phyloP scores from a whole-genome alignment of 148 eudicot genomes.

The Camellia granthamiana region DNA sequence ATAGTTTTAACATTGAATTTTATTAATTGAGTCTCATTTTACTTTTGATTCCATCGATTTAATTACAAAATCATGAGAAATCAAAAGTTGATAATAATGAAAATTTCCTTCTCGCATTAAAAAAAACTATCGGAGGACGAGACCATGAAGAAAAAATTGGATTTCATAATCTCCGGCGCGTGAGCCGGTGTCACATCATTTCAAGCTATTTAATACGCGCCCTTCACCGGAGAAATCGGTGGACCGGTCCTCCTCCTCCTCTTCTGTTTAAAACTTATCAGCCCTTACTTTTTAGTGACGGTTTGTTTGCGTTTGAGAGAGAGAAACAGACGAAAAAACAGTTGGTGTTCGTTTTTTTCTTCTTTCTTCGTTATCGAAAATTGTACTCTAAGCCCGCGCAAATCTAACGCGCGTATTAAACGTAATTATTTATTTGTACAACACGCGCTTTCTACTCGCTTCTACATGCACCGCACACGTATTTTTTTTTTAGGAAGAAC shows the following conservation, averaged over 20 bases:
- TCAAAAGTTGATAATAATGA: background rate
- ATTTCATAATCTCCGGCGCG: background rate
- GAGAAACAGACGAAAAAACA: conserved; percentile 12
- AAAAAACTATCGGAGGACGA: background rate
- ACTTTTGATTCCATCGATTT: background rate
- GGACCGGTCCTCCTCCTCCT: conserved; percentile 18
- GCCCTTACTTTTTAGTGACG: background rate
- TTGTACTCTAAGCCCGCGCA: background rate
- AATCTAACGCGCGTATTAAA: background rate
- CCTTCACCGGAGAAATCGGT: background rate
- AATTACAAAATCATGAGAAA: background rate
- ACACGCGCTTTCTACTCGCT: no score
- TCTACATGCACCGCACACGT: no score
- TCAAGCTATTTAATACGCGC: background rate
- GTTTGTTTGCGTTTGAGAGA: background rate
- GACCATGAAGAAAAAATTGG: background rate
- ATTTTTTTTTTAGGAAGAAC: no score
- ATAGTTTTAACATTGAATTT: background rate
- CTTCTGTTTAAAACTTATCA: background rate
- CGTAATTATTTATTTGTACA: no score
- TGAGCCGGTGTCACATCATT: conserved; percentile 21
- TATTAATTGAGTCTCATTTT: background rate
- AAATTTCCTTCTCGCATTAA: background rate
- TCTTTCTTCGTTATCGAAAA: background rate
- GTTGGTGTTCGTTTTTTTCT: conserved; percentile 18